These are phyloP conservation scores for Mortierella sp. DNA, from an alignment of 371 early-diverging fungal species.

Conservation along the genomic window DNA sequence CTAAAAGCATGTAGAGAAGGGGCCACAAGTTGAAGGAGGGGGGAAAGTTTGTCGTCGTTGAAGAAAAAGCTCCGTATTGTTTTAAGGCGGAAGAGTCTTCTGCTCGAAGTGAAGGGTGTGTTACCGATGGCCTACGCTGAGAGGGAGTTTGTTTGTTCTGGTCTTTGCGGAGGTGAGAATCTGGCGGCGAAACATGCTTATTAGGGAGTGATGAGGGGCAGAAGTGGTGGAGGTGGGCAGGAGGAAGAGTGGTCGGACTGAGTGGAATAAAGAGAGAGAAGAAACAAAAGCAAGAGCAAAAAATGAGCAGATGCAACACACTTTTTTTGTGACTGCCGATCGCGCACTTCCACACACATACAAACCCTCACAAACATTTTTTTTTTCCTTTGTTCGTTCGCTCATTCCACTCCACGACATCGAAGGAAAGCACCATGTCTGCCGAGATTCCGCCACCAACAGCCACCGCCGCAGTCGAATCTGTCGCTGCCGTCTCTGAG, in stretches of 20 bases:
- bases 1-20: constrained; percentile 33
- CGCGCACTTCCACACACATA: neutral
- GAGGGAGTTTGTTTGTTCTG: constrained; percentile 38
- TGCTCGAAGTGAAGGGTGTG: neutral
- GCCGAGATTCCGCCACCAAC: constrained; percentile 23
- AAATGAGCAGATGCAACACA: neutral
- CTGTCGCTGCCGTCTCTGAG: neutral
- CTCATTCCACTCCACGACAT: neutral
- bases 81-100: neutral
- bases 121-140: constrained; percentile 57
- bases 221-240: neutral
- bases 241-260: neutral
- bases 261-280: neutral
- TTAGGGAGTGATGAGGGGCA: neutral
- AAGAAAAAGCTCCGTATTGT: neutral
- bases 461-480: neutral
- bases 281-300: neutral
- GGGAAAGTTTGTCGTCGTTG: neutral
- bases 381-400: constrained; percentile 15
- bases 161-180: constrained; percentile 41
- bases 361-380: neutral
- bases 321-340: neutral
- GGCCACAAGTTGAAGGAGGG: neutral
- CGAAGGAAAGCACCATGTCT: constrained; percentile 11
- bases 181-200: constrained; percentile 29